Base-by-base conservation (phyloP, 2,329 filamentous ascomycete species). In the Talaromyces sp. region DNA sequence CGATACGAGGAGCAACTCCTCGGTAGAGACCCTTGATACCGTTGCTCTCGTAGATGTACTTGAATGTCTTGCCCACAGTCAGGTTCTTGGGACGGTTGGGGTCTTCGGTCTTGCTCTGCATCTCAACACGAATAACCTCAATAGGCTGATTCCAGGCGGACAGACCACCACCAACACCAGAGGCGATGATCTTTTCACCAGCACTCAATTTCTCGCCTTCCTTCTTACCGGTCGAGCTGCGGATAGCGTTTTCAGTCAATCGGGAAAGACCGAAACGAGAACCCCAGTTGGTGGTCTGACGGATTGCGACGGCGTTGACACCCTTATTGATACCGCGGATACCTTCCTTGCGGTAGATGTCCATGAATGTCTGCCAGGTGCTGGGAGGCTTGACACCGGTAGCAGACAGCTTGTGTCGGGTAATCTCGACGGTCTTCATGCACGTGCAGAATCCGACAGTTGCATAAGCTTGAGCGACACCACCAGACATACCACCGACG, bases 381-480 rank as follows among this genome's bases (percentile, higher is more conserved):
- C 92, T 89, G n/a, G 88, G 91, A 27, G 92, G 91, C 83, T 92
- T 92, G 70, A 89, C 87, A 72, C 95, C 95, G 50, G 88, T 71
- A 39, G 92, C 89, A 15, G 92, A 93, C 76, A 95, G 85, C 87
- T 98, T 98, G 86, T 95, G 90, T 84, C 97, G 96, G 77, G 95
- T 99, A 82, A 99, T 99, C 82, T 99, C 95, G 71, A 98, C 95
- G 69, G 95, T 99, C 89, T 99, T 99, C 95, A 99, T 99, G 87
- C 95, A 99, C 68, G 95, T 99, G 83, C 95, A 99, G 89, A 99
- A 99, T 72, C 95, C 95, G 94, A 99, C 99, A 79, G 95, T 99
- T 70, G 95, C 95, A 80, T 99, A 99, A 67, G 95, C 95, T 84
- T 99, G 95, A 56, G 94, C 95, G 66, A 99, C 89, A 86, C 95